Evolutionary conservation across 768 basidiomycete genomes (phyloP).

Genomic region (Gelatoporia subvermispora): DNA sequence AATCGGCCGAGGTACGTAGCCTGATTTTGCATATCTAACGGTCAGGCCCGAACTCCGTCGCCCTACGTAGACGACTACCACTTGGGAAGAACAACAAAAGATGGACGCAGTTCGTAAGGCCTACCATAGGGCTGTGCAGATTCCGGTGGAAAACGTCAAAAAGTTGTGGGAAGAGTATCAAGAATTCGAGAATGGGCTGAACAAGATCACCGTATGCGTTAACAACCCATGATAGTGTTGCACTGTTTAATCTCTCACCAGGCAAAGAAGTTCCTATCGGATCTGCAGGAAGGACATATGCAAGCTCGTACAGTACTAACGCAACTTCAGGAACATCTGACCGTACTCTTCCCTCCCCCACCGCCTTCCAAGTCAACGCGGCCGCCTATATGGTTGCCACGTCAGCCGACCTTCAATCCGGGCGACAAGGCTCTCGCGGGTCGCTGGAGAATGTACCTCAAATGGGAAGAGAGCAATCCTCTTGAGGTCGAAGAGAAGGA

Average conservation of each 20-base stretch:
- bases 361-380: slow-evolving; percentile 38
- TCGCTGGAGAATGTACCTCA: slow-evolving; percentile 88
- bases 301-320: slow-evolving; percentile 88
- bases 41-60: no score
- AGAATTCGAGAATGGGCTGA: slow-evolving; percentile 83
- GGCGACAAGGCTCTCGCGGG: slow-evolving; percentile 73
- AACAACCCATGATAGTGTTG: neutral
- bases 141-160: slow-evolving; percentile 92
- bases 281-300: slow-evolving; percentile 92
- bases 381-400: slow-evolving; percentile 55
- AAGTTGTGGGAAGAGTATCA: slow-evolving; percentile 92
- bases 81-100: slow-evolving; percentile 95
- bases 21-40: no score
- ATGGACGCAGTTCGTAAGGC: slow-evolving; percentile 90
- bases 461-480: slow-evolving; percentile 94
- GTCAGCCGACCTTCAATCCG: slow-evolving; percentile 66
- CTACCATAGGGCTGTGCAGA: slow-evolving; percentile 91
- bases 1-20: slow-evolving; percentile 63
- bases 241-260: slow-evolving; percentile 19
- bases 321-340: slow-evolving; percentile 67
- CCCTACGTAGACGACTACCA: slow-evolving; percentile 53
- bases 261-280: slow-evolving; percentile 95
- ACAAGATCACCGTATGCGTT: slow-evolving; percentile 69
- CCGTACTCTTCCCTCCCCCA: slow-evolving; percentile 50
- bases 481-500: slow-evolving; percentile 89